Evolutionary conservation across 441 rosid genomes (phyloP).

Genomic region (Metrosideros polymorpha): DNA sequence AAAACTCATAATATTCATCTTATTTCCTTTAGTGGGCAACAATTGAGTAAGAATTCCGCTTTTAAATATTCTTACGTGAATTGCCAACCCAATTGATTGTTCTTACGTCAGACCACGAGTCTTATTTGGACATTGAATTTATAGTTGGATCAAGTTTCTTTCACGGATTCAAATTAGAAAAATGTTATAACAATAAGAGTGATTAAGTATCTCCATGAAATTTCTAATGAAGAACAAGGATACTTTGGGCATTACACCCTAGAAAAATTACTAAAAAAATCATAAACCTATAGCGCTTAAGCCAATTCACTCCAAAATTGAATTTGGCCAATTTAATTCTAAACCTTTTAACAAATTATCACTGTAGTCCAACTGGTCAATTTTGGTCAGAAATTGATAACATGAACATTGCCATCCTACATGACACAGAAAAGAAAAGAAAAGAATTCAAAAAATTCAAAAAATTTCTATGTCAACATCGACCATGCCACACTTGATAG

Average conservation of each 20-base stretch:
- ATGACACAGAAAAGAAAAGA: too few species aligned
- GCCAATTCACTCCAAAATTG: too few species aligned
- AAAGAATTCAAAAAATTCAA: too few species aligned
- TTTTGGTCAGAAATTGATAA: too few species aligned
- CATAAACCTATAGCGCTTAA: too few species aligned
- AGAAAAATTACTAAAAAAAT: too few species aligned
- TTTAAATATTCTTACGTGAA: not conserved
- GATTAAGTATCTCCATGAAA: not conserved
- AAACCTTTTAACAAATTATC: too few species aligned
- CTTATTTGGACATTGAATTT: not conserved
- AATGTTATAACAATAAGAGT: not conserved
- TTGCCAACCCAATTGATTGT: not conserved
- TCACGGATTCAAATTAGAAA: not conserved
- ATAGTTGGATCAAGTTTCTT: not conserved
- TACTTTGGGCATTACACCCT: not conserved
- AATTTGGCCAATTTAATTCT: too few species aligned
- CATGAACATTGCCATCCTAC: too few species aligned
- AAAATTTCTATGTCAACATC: too few species aligned
- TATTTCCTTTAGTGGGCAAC: fast-evolving
- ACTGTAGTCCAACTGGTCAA: too few species aligned
- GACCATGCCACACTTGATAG: too few species aligned
- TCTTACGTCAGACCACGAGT: not conserved
- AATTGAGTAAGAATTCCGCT: not conserved
- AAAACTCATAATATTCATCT: not conserved
- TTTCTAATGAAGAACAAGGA: not conserved